These are phyloP conservation scores for Dorcoceras hygrometricum DNA, from an alignment of 257 asterid genomes.

Conservation along the genomic window DNA sequence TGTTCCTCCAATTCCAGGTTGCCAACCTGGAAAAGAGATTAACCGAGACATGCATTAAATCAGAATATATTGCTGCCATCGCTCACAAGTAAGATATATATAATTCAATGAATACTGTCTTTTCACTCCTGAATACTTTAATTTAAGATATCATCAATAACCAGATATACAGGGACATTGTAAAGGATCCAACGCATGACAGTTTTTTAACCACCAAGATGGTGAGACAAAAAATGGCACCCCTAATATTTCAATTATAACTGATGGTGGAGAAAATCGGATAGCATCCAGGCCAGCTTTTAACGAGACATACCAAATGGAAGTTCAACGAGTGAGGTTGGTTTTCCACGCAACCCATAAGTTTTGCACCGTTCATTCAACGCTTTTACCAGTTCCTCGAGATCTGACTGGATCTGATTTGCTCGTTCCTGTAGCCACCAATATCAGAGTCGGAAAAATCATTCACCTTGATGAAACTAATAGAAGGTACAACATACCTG, in stretches of 20 bases:
- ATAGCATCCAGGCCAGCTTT: conserved; percentile 7
- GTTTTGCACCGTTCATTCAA: conserved; percentile 93
- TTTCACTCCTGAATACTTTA: not conserved
- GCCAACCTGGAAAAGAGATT: conserved; percentile 72
- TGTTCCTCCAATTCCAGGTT: conserved; percentile 80
- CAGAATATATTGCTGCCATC: conserved; percentile 18
- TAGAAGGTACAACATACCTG: conserved; percentile 51
- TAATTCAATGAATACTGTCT: conserved; percentile 9
- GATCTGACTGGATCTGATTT: conserved; percentile 62
- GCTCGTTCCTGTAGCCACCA: conserved; percentile 63
- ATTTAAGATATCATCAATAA: conserved; percentile 7
- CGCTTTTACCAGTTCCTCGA: conserved; percentile 76
- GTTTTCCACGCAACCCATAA: conserved; percentile 90
- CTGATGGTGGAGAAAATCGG: not conserved
- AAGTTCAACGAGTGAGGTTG: conserved; percentile 74
- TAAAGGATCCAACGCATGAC: not conserved
- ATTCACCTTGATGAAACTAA: conserved; percentile 23
- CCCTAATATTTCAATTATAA: not conserved
- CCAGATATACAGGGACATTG: conserved; percentile 11
- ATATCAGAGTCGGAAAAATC: conserved; percentile 23
- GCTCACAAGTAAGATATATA: conserved; percentile 22
- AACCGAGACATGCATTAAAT: conserved; percentile 15
- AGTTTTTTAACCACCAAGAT: not conserved
- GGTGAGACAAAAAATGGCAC: conserved; percentile 1
- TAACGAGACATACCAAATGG: conserved; percentile 69